A percentile compares a stretch with the other conserved stretches of the same genome.
Conservation (phyloP, 2,329 filamentous ascomycete species). For the Parafenestella ontariensis region DNA sequence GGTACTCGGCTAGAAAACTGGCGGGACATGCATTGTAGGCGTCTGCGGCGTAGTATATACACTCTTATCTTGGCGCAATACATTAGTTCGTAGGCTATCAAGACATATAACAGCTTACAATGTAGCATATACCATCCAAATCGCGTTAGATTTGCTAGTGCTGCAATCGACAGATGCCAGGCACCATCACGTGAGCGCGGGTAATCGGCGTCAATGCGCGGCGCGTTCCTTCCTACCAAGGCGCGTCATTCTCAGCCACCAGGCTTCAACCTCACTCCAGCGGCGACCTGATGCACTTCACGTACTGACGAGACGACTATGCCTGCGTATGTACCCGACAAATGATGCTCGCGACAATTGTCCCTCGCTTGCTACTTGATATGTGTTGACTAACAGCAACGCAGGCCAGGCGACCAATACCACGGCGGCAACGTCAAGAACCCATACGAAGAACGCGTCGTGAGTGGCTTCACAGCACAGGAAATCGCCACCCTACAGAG, state of each 20-base stretch:
- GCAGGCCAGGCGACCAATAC: slow-evolving; percentile 50
- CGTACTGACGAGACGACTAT: slow-evolving; percentile 32
- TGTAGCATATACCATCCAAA: background rate
- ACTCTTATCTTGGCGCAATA: background rate
- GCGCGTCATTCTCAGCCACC: slow-evolving; percentile 43
- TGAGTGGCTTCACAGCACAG: slow-evolving; percentile 84
- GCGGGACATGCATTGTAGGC: slow-evolving; percentile 19
- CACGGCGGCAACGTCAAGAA: slow-evolving; percentile 61
- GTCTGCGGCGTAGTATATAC: slow-evolving; percentile 8
- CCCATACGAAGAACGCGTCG: slow-evolving; percentile 80
- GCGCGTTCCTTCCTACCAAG: slow-evolving; percentile 30
- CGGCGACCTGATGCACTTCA: slow-evolving; percentile 32
- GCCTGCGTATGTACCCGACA: slow-evolving; percentile 47
- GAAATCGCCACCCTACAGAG: slow-evolving; percentile 89
- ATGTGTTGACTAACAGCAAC: slow-evolving; percentile 19
- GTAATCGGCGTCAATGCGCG: slow-evolving; percentile 12
- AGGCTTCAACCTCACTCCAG: slow-evolving; percentile 30
- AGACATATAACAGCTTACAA: background rate
- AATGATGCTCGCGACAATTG: too few relatives aligned
- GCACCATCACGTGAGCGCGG: slow-evolving; percentile 21
- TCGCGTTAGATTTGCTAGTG: slow-evolving; percentile 10
- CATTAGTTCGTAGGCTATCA: background rate
- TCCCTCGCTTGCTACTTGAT: background rate
- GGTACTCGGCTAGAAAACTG: background rate
- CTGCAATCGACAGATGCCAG: slow-evolving; percentile 4